Conservation (phyloP, 768 basidiomycete species). For the Mycena amicta region DNA sequence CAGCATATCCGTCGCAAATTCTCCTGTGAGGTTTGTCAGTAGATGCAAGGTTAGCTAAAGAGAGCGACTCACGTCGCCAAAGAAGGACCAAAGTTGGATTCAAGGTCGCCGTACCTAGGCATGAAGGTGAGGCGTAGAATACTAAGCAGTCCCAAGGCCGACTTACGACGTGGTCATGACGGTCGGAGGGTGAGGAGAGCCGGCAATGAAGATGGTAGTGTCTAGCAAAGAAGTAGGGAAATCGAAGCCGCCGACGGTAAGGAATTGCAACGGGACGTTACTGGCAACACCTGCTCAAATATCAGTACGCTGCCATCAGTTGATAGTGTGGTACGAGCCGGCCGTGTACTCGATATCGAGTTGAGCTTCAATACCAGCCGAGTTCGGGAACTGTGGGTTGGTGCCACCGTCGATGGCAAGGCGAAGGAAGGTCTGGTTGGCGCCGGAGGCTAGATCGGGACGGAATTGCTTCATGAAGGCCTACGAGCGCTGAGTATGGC, state of each 20-base stretch:
- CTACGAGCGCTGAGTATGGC: no score
- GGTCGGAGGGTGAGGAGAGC: conserved; percentile 49
- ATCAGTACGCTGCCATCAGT: conserved; percentile 39
- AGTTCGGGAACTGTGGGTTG: neutral
- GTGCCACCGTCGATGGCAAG: neutral
- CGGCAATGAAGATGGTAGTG: conserved; percentile 41
- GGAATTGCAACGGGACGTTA: conserved; percentile 27
- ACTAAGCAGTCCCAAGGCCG: no score
- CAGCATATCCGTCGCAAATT: conserved; percentile 46
- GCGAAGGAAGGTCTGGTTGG: neutral
- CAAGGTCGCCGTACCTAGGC: no score
- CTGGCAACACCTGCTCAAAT: conserved; percentile 45
- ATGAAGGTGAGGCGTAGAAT: no score
- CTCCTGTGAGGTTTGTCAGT: conserved; percentile 50
- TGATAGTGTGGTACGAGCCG: conserved; percentile 24
- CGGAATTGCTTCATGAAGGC: no score
- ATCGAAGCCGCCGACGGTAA: conserved; percentile 50
- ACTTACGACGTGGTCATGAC: conserved; percentile 49
- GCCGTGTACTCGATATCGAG: conserved; percentile 22
- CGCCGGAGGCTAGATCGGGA: neutral
- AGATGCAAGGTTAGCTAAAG: conserved; percentile 46
- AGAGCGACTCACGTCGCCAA: conserved; percentile 38
- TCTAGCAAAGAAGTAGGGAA: conserved; percentile 40
- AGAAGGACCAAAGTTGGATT: conserved; percentile 22
- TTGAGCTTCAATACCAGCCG: conserved; percentile 6